These are phyloP conservation scores for Penicillium macrosclerotiorum DNA, from an alignment of 495 filamentous ascomycete genomes.

Conservation along the genomic window DNA sequence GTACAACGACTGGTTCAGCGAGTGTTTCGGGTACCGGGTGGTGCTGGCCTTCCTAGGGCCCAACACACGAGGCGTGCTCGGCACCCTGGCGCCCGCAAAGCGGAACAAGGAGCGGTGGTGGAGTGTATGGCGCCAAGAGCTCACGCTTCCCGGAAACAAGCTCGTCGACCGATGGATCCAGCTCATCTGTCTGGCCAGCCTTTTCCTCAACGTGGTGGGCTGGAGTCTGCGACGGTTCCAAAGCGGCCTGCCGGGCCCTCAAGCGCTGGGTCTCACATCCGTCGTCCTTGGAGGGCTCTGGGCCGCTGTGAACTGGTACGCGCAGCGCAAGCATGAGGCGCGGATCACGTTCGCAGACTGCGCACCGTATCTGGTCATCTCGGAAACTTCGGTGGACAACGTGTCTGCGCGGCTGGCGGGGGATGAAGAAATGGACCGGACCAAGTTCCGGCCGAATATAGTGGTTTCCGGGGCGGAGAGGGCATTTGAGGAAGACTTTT, in stretches of 20 bases:
- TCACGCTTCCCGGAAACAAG: background rate
- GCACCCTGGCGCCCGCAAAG: conserved; percentile 46
- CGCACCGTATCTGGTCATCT: conserved; percentile 73
- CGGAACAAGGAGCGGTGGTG: conserved; percentile 2
- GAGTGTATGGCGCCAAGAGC: background rate
- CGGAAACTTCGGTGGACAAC: conserved; percentile 64
- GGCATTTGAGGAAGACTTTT: conserved; percentile 84
- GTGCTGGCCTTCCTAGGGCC: conserved; percentile 68
- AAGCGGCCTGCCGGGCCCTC: background rate
- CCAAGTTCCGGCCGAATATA: conserved; percentile 85
- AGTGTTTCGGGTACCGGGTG: conserved; percentile 64
- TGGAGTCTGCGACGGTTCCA: background rate
- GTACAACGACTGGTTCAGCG: conserved; percentile 73
- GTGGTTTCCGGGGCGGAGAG: conserved; percentile 59
- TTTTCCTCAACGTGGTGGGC: background rate
- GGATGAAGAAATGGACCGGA: conserved; percentile 61
- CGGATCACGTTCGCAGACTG: conserved; percentile 77
- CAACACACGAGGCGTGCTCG: conserved; percentile 62
- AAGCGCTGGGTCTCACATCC: background rate
- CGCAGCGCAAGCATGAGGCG: conserved; percentile 18
- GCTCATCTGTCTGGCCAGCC: background rate
- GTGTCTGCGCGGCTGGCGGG: conserved; percentile 59
- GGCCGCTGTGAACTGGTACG: background rate
- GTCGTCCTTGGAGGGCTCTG: background rate
- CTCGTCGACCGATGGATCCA: background rate